phyloP scores from a whole-genome alignment of 352 stramenopile species.

The Globisporangium acanthophoron region DNA sequence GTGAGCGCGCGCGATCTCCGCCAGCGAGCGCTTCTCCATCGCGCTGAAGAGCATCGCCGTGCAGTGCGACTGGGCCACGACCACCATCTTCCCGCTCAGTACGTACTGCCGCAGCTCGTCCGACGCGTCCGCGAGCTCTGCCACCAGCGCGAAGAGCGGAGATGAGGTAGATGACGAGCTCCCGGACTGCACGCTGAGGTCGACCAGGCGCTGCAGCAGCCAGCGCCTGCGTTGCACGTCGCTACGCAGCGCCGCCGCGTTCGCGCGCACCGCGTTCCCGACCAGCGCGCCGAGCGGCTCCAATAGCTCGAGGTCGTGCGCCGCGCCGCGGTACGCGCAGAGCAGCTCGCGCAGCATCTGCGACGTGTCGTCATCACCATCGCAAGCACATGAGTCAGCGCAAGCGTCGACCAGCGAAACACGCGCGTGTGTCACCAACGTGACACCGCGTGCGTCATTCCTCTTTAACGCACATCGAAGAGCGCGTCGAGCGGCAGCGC shows the following conservation, averaged over 20 bases:
- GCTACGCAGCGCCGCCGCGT: conserved; percentile 16
- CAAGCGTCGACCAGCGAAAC: too few relatives aligned
- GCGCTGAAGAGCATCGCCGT: conserved; percentile 17
- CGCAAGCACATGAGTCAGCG: too few relatives aligned
- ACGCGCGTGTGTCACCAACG: too few relatives aligned
- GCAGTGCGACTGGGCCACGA: conserved; percentile 4
- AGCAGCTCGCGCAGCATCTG: conserved; percentile 39
- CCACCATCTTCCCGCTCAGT: conserved; percentile 16
- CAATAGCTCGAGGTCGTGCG: conserved; percentile 23
- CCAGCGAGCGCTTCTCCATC: conserved; percentile 22
- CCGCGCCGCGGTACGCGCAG: conserved; percentile 29
- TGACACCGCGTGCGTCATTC: too few relatives aligned
- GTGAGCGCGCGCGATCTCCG: conserved; percentile 12
- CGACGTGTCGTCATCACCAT: too few relatives aligned
- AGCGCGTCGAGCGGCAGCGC: conserved; percentile 43
- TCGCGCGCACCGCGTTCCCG: conserved; percentile 16
- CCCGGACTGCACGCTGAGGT: conserved; percentile 40
- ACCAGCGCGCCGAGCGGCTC: conserved; percentile 21
- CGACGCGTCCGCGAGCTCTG: conserved; percentile 14
- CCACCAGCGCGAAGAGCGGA: conserved; percentile 13
- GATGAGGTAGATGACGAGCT: neutral
- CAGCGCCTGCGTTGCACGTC: conserved; percentile 20
- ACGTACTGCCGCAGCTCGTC: conserved; percentile 28
- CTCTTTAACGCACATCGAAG: conserved; percentile 22
- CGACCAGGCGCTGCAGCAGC: conserved; percentile 34